Evolutionary conservation across 1,139 yeast genomes (phyloP).

Genomic region (Candida pseudocylindracea): DNA sequence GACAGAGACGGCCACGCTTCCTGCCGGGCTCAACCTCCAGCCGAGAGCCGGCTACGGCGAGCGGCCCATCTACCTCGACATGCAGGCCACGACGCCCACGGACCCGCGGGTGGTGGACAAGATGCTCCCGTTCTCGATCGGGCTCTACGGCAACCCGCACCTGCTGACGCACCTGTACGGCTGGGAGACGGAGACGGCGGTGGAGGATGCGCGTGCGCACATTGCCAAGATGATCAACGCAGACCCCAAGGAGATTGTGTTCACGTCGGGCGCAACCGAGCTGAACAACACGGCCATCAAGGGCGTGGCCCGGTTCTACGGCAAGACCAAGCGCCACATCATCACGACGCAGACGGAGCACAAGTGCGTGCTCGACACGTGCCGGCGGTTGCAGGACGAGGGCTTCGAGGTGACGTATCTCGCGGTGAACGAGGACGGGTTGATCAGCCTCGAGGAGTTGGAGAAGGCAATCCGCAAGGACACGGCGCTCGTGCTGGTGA

Average conservation of each 20-base stretch:
- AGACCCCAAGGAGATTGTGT: constrained; percentile 89
- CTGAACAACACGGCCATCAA: constrained; percentile 85
- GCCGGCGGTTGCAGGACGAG: constrained; percentile 86
- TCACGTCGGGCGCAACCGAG: constrained; percentile 97
- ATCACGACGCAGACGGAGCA: constrained; percentile 96
- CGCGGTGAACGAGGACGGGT: constrained; percentile 66
- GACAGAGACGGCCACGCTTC: no score
- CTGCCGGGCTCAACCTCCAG: no score
- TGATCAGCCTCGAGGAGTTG: constrained; percentile 54
- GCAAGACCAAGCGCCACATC: constrained; percentile 75
- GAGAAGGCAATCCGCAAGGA: constrained; percentile 77
- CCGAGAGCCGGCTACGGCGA: no score
- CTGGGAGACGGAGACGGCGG: constrained; percentile 93
- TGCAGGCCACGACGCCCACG: constrained; percentile 96
- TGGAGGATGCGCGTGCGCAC: constrained; percentile 66
- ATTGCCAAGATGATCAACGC: constrained; percentile 75
- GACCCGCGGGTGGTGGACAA: constrained; percentile 93
- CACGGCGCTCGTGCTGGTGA: constrained; percentile 76
- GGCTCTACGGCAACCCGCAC: constrained; percentile 92
- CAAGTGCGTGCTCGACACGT: constrained; percentile 91
- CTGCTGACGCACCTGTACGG: constrained; percentile 97
- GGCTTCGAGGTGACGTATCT: constrained; percentile 92
- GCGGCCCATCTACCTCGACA: constrained; percentile 81
- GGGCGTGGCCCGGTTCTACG: constrained; percentile 89
- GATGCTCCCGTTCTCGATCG: constrained; percentile 84